Base-by-base conservation (phyloP, 2,329 filamentous ascomycete species). In the Podosphaera fusca region DNA sequence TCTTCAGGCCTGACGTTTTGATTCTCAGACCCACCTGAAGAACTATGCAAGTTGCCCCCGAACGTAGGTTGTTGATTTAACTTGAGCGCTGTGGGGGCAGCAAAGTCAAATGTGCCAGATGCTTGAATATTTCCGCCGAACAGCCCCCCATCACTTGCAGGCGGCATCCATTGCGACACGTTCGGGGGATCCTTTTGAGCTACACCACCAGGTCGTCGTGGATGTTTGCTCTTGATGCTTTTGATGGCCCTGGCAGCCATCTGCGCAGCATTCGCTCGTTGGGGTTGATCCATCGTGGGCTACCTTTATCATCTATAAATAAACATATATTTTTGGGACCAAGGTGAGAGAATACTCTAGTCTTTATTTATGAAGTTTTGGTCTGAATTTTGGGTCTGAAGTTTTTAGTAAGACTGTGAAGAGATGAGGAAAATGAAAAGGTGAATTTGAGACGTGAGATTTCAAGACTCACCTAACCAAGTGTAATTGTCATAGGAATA, bases 241-340 rank as follows among this genome's bases (percentile, higher is more conserved):
- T 65, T 67, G 58, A 68, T 64, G 42, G 60, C 65, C 55, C 66
- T 61, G 1, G 60, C 57, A 33, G 66, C 66, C 53, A 68, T 55
- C 55, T 68, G 66, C 51, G 66, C 66, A 35, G 66, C 66, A 55
- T 63, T 68, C 29, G 64, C 66, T 55, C 64, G 62, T 56, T 58
- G 60, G 46, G 64, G 57, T 21, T 53, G 35, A 51, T 64, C 62
- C 62, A 65, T 64, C 47, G 55, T 60, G 58, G 8, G 9, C 47
- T 50, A 31, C 31, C 5, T 42, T 42, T 42, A 4, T 6, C 9
- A 12, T 42, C n/a, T 7, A 42, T 12, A 12, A 42, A 42, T 56
- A 55, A 4, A 63, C 46, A 54, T 62, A 61, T 30, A 62, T 61
- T 2, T 52, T 60, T 12, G 35, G 10, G 35, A 38, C 35, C 10